Base-by-base conservation (phyloP, 305 asterid species). In the Plantago lanceolata region DNA sequence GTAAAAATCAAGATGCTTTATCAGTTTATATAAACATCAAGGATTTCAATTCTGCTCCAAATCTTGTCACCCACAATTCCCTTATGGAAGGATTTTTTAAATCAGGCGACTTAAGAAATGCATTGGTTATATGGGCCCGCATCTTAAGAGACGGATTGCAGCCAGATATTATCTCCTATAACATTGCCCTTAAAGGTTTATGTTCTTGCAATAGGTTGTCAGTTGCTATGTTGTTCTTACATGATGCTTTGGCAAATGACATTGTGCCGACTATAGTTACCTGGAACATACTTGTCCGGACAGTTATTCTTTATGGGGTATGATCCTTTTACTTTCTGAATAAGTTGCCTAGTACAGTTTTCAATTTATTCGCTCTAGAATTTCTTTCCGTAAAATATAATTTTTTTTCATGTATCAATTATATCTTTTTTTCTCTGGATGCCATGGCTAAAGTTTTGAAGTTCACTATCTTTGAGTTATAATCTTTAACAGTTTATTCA, bases 221-320 rank as follows among this genome's bases (percentile, higher is more conserved):
- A 11, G 67, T 48, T 70, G 94, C 94, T 54, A 44, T 78, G 71
- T 64, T 74, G 65, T 82, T 82, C 79, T 82, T 93, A 51, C 79
- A 82, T 45, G 76, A 82, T 76, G 97, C 96, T 67, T 64, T 84
- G 76, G 48, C 73, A 33, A 79, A 71, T 76, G 77, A 79, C 57
- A 73, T 82, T 67, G 77, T 72, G 68, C 97, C 97, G n/a, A 87
- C 96, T 40, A 43, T 73, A 54, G 52, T 89, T 62, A 85, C 95
- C 51, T 93, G 98, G 97, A 85, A 80, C 71, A 89, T 93, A 81
- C 95, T 89, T 58, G 92, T 89, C 71, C 76, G 98, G 79, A 95
- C 95, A 60, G 90, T 93, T 55, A 61, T 84, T 75, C 70, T 15
- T 67, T 55, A 71, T 43, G 57, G 74, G 75, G 64, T 53, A 61